These are phyloP conservation scores for Botrytis sinoallii DNA, from an alignment of 2,329 filamentous ascomycete species.

Conservation along the genomic window DNA sequence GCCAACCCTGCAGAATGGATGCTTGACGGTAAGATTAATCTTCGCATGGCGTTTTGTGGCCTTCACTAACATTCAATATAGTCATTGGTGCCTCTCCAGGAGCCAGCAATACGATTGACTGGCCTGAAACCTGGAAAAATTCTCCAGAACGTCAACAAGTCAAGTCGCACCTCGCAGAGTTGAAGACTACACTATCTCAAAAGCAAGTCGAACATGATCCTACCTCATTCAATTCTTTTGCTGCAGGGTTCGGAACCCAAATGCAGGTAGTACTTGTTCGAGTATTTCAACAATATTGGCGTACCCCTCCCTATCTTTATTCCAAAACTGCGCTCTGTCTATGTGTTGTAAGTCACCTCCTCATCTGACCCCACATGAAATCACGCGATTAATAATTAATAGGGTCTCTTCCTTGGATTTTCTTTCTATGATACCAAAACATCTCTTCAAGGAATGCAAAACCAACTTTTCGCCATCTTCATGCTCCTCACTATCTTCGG, in stretches of 20 bases:
- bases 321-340: conserved; percentile 35
- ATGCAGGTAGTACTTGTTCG: conserved; percentile 53
- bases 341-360: conserved; percentile 22
- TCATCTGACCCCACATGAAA: neutral
- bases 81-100: conserved; percentile 61
- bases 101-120: conserved; percentile 60
- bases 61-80: conserved; percentile 21
- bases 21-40: conserved; percentile 46
- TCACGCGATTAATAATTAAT: neutral
- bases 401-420: conserved; percentile 64
- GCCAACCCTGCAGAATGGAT: conserved; percentile 85
- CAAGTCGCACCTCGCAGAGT: conserved; percentile 49
- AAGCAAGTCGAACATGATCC: conserved; percentile 30
- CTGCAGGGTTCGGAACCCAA: conserved; percentile 58
- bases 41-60: neutral
- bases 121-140: conserved; percentile 58
- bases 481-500: conserved; percentile 73
- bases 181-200: conserved; percentile 46
- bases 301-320: conserved; percentile 57
- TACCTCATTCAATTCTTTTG: conserved; percentile 53
- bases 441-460: conserved; percentile 62
- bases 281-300: conserved; percentile 64
- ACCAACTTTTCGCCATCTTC: conserved; percentile 72
- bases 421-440: conserved; percentile 64
- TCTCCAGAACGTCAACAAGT: conserved; percentile 46